These are phyloP conservation scores for Colletotrichum sp. DNA, from an alignment of 2,329 filamentous ascomycete species.

Conservation along the genomic window DNA sequence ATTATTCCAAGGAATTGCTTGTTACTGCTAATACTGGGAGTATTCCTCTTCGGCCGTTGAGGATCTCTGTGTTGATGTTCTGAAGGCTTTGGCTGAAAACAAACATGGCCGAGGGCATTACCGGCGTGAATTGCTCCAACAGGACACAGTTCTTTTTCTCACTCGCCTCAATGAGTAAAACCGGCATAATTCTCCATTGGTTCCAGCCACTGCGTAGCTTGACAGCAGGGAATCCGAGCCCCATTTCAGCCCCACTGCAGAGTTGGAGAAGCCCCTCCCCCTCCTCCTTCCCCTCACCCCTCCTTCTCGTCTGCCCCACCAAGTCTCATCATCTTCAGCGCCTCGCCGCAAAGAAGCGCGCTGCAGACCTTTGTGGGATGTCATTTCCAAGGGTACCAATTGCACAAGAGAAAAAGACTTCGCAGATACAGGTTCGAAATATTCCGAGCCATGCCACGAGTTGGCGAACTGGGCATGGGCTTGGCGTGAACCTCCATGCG, in stretches of 20 bases:
- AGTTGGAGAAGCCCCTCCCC: neutral
- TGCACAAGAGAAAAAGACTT: neutral
- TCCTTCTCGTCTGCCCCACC: slow-evolving; percentile 4
- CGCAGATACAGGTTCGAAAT: neutral
- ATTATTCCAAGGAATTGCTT: neutral
- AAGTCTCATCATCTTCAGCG: neutral
- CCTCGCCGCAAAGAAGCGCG: neutral
- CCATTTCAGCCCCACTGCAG: neutral
- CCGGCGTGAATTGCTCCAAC: slow-evolving; percentile 12
- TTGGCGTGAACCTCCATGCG: neutral
- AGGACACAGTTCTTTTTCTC: neutral
- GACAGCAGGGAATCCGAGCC: neutral
- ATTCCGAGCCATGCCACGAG: neutral
- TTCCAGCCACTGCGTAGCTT: neutral
- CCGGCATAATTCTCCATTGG: slow-evolving; percentile 7
- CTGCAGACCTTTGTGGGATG: neutral
- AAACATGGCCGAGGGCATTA: neutral
- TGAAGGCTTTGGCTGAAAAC: neutral
- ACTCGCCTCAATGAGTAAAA: neutral
- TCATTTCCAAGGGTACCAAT: neutral
- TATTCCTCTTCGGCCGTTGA: neutral
- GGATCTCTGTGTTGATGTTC: neutral
- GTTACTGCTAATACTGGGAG: neutral
- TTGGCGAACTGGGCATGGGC: neutral
- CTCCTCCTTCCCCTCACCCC: slow-evolving; percentile 7